These are phyloP conservation scores for Aspergillus sp. DNA, from an alignment of 2,329 filamentous ascomycete species.

Conservation along the genomic window DNA sequence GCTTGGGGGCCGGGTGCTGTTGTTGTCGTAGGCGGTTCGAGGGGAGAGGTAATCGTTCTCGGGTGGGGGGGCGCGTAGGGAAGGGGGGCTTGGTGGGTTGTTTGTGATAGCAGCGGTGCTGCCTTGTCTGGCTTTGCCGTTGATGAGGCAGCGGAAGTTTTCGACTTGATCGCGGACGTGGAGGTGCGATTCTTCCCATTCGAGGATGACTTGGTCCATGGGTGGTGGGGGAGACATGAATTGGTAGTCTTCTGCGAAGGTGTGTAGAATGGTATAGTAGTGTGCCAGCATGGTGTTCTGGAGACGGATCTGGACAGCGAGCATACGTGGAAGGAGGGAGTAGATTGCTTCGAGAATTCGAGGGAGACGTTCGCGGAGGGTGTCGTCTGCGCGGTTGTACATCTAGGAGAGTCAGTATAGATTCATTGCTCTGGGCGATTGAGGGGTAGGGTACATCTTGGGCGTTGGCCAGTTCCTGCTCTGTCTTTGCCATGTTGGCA, in stretches of 20 bases:
- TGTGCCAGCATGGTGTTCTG: constrained; percentile 72
- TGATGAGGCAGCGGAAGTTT: constrained; percentile 55
- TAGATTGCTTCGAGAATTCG: constrained; percentile 64
- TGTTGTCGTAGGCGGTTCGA: background rate
- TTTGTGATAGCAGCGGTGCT: constrained; percentile 44
- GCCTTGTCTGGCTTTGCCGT: constrained; percentile 52
- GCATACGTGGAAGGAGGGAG: constrained; percentile 64
- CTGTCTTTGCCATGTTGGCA: constrained; percentile 60
- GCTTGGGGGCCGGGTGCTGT: constrained; percentile 1
- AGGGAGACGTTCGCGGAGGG: constrained; percentile 64
- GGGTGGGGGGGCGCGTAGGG: no score
- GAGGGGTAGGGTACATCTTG: constrained; percentile 47
- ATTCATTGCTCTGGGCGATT: no score
- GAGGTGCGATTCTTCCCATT: constrained; percentile 59
- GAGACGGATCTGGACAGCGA: constrained; percentile 64
- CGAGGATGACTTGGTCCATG: constrained; percentile 62
- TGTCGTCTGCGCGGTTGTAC: constrained; percentile 68
- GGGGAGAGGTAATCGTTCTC: background rate
- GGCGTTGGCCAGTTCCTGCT: constrained; percentile 60
- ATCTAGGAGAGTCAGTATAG: constrained; percentile 42
- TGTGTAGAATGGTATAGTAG: constrained; percentile 69
- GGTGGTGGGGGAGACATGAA: constrained; percentile 67
- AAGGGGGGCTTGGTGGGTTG: background rate
- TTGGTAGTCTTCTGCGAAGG: constrained; percentile 61
- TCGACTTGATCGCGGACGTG: constrained; percentile 62